Conservation (phyloP, 2,329 filamentous ascomycete species). For the Fusarium buxicola region DNA sequence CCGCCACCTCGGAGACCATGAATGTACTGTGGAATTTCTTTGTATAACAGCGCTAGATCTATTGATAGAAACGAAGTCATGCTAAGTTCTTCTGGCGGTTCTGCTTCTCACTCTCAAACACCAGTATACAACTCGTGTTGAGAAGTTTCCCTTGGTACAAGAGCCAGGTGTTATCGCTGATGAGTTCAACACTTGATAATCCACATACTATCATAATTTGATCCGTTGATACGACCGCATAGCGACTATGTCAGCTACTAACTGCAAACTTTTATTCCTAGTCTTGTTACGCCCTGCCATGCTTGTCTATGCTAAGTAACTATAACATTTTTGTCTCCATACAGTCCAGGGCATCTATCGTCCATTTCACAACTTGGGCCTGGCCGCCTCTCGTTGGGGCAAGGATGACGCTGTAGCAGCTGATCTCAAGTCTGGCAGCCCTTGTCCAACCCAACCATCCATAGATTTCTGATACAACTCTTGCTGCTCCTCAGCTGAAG, state of each 20-base stretch:
- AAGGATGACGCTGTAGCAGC: conserved; percentile 19
- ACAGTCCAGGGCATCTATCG: not conserved
- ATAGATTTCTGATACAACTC: conserved; percentile 27
- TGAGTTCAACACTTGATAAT: no score
- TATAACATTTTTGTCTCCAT: not conserved
- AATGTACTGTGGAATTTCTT: not conserved
- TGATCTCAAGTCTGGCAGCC: conserved; percentile 29
- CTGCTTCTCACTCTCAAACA: no score
- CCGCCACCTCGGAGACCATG: conserved; percentile 37
- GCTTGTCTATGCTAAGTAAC: no score
- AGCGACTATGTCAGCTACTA: not conserved
- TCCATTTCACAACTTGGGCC: conserved; percentile 8
- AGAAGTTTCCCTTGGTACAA: no score
- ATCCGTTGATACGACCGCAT: no score
- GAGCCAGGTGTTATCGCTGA: no score
- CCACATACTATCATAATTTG: no score
- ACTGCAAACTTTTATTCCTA: not conserved
- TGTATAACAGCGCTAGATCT: conserved; percentile 16
- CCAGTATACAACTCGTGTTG: no score
- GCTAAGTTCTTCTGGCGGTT: not conserved
- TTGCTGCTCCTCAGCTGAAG: conserved; percentile 21
- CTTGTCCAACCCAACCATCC: conserved; percentile 31
- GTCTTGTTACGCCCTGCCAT: not conserved
- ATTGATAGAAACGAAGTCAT: conserved; percentile 3
- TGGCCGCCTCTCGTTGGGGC: conserved; percentile 4